Evolutionary conservation across 169 alveolate genomes (phyloP), one percentile per base, ranked within the genome.

Genomic region (Plasmodium billcollinsi): DNA sequence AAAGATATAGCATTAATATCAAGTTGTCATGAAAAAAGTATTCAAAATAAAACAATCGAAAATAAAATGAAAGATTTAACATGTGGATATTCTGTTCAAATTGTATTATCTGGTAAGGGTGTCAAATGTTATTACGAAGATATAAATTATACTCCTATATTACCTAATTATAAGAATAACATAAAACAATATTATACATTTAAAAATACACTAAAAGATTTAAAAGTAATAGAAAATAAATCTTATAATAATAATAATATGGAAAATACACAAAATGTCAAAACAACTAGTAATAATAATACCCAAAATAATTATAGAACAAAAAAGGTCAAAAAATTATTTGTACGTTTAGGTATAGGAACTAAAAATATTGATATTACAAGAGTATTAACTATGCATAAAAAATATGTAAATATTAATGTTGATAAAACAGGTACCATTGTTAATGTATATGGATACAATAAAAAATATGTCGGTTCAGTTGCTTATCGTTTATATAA

Each of bases 321-420:
- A 45, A 97, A 97, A 6, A 94, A 65, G 26, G 94, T 93, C 67
- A 97, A 97, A 14, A 74, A 95, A 78, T 90, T 96, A 56, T 93
- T 94, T 93, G 92, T 95, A 88, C 95, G 98, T 63, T 74, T 95
- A 43, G 98, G 97, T 3, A 97, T 96, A 20, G 97, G 98, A 5
- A 94, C 96, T 11, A 96, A 96, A 67, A 94, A 96, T 50, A 67
- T 95, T 59, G 98, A 95, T 56, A 92, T 95, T 49, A 94, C 97
- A 24, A 92, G 97, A 33, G 88, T 95, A 20, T 88, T 94, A 66
- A 93, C 95, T 33, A 93, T 91, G 96, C 94, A 93, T 80, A 88
- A 95, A 52, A 90, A 85, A 69, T 80, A 91, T 69, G 96, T 93
- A 59, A 94, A 90, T 76, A 94, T 95, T 14, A 91, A 94, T 11